These are phyloP conservation scores for Leccinum arenicola DNA, from an alignment of 768 basidiomycete genomes.

Conservation along the genomic window DNA sequence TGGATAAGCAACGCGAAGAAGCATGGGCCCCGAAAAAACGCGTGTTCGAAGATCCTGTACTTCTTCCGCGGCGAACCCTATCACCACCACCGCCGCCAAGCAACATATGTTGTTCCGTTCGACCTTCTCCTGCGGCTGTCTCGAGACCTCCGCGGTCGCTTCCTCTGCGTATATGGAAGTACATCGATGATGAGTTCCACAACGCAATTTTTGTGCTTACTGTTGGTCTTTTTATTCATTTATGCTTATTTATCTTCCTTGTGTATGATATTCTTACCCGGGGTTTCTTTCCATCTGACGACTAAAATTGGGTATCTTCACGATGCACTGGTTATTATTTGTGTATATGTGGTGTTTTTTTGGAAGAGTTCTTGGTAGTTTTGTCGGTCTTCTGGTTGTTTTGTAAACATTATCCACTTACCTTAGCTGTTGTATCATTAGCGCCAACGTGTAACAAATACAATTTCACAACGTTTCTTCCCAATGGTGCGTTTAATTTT, in stretches of 20 bases:
- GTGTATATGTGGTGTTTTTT: slow-evolving; percentile 14
- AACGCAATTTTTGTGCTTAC: slow-evolving; percentile 26
- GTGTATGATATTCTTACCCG: slow-evolving; percentile 30
- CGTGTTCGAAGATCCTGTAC: slow-evolving; percentile 21
- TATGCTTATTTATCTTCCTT: slow-evolving; percentile 27
- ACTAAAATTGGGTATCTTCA: slow-evolving; percentile 11
- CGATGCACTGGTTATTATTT: not conserved
- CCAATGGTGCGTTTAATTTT: not conserved
- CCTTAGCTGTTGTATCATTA: slow-evolving; percentile 17
- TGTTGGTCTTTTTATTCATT: slow-evolving; percentile 26
- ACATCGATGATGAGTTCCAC: slow-evolving; percentile 27
- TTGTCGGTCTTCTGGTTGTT: not conserved
- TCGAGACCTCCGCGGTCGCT: slow-evolving; percentile 10
- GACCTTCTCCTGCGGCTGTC: not conserved
- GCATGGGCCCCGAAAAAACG: slow-evolving; percentile 14
- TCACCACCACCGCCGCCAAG: slow-evolving; percentile 5
- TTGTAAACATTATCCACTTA: not conserved
- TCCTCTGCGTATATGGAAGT: slow-evolving; percentile 12
- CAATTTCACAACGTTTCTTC: not conserved
- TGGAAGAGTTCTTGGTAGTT: not conserved
- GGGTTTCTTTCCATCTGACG: slow-evolving; percentile 26
- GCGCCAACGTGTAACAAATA: slow-evolving; percentile 5
- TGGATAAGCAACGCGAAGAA: slow-evolving; percentile 29
- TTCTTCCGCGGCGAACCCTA: slow-evolving; percentile 18
- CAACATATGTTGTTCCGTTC: not conserved